These are phyloP conservation scores for Rhizopogon sp. DNA, from an alignment of 768 basidiomycete genomes.

Conservation along the genomic window DNA sequence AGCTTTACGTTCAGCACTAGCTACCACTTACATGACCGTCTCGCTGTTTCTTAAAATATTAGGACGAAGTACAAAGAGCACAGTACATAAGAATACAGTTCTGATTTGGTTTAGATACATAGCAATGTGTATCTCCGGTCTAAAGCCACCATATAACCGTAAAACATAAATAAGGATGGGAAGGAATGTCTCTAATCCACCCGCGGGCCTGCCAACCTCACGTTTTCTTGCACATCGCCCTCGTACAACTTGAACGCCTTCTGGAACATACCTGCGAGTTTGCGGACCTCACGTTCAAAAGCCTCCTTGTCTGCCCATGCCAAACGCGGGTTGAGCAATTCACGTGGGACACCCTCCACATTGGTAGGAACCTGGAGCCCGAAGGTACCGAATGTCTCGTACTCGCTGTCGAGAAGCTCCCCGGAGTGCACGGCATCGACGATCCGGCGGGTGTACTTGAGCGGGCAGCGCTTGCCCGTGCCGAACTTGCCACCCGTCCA, in stretches of 20 bases:
- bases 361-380: conserved; percentile 78
- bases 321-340: conserved; percentile 81
- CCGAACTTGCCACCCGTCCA: conserved; percentile 96
- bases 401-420: conserved; percentile 81
- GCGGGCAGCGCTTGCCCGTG: conserved; percentile 88
- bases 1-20: neutral
- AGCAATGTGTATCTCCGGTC: neutral
- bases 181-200: conserved; percentile 13
- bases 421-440: conserved; percentile 97
- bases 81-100: neutral
- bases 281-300: conserved; percentile 83
- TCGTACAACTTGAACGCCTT: conserved; percentile 93
- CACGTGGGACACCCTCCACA: conserved; percentile 83
- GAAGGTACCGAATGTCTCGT: conserved; percentile 80
- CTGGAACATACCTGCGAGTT: conserved; percentile 90
- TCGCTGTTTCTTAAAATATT: too few species aligned
- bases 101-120: neutral
- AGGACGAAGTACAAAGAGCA: too few species aligned
- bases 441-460: conserved; percentile 93
- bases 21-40: too few species aligned
- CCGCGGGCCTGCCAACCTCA: conserved; percentile 75
- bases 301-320: conserved; percentile 90
- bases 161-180: neutral
- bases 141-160: neutral
- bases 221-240: conserved; percentile 75